Evolutionary conservation across 805 yeast species (phyloP).

Genomic region (Candida ponderosae): DNA sequence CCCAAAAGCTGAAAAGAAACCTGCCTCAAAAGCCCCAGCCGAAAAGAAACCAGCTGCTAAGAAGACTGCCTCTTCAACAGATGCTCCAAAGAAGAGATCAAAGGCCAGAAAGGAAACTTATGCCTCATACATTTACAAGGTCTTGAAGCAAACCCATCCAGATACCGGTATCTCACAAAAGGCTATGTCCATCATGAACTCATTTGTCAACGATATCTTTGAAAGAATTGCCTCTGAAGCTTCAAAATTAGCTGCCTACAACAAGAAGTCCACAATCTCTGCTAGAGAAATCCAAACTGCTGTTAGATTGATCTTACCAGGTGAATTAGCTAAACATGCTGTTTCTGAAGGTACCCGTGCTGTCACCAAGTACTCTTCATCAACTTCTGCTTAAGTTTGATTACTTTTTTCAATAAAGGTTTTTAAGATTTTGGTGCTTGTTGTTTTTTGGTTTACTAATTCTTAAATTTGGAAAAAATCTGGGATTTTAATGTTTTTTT

Average conservation of each 20-base stretch:
- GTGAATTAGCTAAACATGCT: slow-evolving; percentile 98
- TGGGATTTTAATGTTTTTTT: neutral
- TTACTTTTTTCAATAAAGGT: neutral
- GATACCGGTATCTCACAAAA: slow-evolving; percentile 99
- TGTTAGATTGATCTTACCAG: slow-evolving; percentile 95
- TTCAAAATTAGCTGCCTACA: slow-evolving; percentile 96
- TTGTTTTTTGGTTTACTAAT: no score
- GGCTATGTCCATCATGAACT: slow-evolving; percentile 98
- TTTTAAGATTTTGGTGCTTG: no score
- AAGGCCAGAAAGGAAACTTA: slow-evolving; percentile 97
- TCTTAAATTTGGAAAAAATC: neutral
- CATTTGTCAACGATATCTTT: slow-evolving; percentile 94
- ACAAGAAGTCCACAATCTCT: slow-evolving; percentile 95
- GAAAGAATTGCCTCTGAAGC: slow-evolving; percentile 98
- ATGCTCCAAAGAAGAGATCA: slow-evolving; percentile 83
- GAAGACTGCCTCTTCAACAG: slow-evolving; percentile 77
- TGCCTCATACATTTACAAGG: slow-evolving; percentile 97
- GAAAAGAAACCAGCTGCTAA: slow-evolving; percentile 92
- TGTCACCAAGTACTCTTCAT: slow-evolving; percentile 89
- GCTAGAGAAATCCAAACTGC: slow-evolving; percentile 99
- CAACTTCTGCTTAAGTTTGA: slow-evolving; percentile 30
- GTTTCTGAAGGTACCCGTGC: slow-evolving; percentile 99
- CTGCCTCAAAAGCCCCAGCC: slow-evolving; percentile 96
- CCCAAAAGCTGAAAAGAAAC: slow-evolving; percentile 53
- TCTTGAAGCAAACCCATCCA: slow-evolving; percentile 97